Evolutionary conservation across 495 filamentous ascomycete species (phyloP).

Genomic region (Penicillium bovifimosum): DNA sequence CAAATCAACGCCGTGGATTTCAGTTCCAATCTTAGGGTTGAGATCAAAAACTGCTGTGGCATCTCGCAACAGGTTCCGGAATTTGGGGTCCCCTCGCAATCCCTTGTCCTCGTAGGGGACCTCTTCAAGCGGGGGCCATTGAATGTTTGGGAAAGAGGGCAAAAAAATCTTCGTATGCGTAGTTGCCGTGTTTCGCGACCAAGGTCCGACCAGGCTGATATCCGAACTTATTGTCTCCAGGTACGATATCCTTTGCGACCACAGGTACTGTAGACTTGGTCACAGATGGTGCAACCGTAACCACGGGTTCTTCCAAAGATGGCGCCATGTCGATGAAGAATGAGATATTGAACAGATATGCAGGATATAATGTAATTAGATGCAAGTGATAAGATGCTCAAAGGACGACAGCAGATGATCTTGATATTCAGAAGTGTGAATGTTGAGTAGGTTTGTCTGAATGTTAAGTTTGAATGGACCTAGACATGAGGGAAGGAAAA

Average conservation of each 20-base stretch:
- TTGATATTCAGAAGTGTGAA: neutral
- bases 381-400: neutral
- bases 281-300: conserved; percentile 1
- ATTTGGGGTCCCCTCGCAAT: conserved; percentile 47
- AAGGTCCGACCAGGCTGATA: conserved; percentile 47
- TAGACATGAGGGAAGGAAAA: neutral
- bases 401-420: neutral
- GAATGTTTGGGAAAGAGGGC: conserved; percentile 51
- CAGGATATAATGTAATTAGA: neutral
- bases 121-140: conserved; percentile 48
- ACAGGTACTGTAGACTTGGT: conserved; percentile 12
- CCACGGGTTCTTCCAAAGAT: conserved; percentile 28
- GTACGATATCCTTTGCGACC: conserved; percentile 13
- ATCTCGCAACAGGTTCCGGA: conserved; percentile 45
- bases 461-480: conserved; percentile 6
- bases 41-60: conserved; percentile 55
- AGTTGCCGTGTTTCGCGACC: conserved; percentile 42
- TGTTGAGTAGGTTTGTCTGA: too few species aligned
- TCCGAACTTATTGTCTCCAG: conserved; percentile 29
- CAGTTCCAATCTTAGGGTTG: conserved; percentile 67
- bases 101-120: conserved; percentile 52
- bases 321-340: conserved; percentile 25
- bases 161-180: conserved; percentile 51
- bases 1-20: conserved; percentile 65
- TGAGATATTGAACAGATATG: neutral